These are phyloP conservation scores for Arthrobotrys pseudoclavata DNA, from an alignment of 2,329 filamentous ascomycete genomes.

Conservation along the genomic window DNA sequence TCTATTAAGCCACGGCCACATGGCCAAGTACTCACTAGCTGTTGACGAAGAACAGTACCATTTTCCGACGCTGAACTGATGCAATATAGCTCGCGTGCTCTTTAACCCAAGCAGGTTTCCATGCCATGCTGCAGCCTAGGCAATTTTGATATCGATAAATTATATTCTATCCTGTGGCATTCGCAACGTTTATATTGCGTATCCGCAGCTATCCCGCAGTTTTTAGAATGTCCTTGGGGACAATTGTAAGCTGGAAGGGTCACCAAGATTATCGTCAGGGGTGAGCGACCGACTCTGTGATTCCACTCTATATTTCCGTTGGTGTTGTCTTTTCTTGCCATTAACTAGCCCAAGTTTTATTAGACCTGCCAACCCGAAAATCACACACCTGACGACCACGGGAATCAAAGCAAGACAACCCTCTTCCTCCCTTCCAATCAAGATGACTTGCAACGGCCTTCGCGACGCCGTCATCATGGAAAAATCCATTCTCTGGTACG, in stretches of 20 bases:
- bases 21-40: not conserved
- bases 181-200: not conserved
- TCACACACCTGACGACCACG: not conserved
- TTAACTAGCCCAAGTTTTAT: too few relatives aligned
- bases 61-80: not conserved
- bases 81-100: slow-evolving; percentile 5
- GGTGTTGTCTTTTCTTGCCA: too few relatives aligned
- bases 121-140: not conserved
- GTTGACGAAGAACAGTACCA: not conserved
- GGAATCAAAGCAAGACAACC: not conserved
- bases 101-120: not conserved
- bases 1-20: slow-evolving; percentile 20
- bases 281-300: too few relatives aligned
- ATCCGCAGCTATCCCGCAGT: not conserved
- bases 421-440: not conserved
- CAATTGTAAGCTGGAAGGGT: not conserved
- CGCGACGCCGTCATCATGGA: not conserved
- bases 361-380: too few relatives aligned
- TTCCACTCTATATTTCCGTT: too few relatives aligned
- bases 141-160: not conserved
- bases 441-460: slow-evolving; percentile 9
- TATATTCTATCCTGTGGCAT: not conserved
- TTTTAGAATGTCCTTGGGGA: not conserved
- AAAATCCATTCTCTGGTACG: not conserved
- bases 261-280: not conserved